Percentiles rank a stretch among this genome's conserved stretches.
Evolutionary conservation across 306 rosid genomes (phyloP).

Genomic region (Sicyos edulis): DNA sequence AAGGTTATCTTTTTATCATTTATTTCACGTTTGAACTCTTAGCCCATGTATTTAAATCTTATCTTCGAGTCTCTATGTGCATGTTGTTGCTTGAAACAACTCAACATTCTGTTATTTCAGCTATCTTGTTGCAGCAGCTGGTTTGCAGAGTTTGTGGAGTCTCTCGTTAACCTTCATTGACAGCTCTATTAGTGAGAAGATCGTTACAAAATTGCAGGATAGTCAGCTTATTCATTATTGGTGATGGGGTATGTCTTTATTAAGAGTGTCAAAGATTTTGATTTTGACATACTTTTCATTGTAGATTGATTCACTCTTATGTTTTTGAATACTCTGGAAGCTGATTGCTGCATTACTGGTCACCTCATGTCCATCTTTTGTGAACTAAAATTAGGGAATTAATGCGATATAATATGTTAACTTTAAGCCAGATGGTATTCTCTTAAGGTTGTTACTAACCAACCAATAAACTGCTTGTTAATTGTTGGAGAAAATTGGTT

Average conservation of each 20-base stretch:
- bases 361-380: background rate
- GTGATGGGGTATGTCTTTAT: slow-evolving; percentile 75
- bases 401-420: background rate
- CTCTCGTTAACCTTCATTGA: slow-evolving; percentile 53
- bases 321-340: background rate
- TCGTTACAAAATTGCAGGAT: slow-evolving; percentile 58
- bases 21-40: slow-evolving; percentile 4
- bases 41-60: background rate
- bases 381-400: background rate
- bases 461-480: background rate
- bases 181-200: slow-evolving; percentile 66
- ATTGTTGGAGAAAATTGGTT: background rate
- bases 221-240: slow-evolving; percentile 61
- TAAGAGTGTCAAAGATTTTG: background rate
- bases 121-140: slow-evolving; percentile 81
- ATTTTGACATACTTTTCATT: background rate
- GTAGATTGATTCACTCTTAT: background rate
- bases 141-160: slow-evolving; percentile 81
- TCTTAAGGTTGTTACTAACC: background rate
- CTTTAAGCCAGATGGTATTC: background rate
- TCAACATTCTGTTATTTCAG: slow-evolving; percentile 31
- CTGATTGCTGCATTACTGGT: slow-evolving; percentile 13
- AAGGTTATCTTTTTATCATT: background rate
- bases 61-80: background rate
- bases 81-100: slow-evolving; percentile 21